Conservation (phyloP, 495 filamentous ascomycete species). For the Acidiella bohemica region DNA sequence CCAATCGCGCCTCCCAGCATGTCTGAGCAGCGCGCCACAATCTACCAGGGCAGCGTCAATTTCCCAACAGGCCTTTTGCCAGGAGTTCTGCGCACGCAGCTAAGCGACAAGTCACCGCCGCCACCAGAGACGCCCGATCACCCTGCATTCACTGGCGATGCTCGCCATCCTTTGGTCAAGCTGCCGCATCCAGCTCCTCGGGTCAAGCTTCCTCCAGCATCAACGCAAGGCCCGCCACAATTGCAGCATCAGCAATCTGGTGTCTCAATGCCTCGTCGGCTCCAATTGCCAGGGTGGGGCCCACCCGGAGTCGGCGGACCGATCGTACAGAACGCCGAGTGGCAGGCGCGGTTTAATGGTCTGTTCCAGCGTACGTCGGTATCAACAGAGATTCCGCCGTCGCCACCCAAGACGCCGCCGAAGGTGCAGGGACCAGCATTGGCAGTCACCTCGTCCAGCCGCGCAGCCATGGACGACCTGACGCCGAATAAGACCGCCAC, state of each 20-base stretch:
- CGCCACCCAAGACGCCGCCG: constrained; percentile 14
- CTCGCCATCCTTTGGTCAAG: constrained; percentile 24
- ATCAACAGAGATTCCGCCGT: constrained; percentile 18
- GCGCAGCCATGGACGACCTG: constrained; percentile 17
- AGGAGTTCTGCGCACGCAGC: neutral
- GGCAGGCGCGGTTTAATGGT: constrained; percentile 21
- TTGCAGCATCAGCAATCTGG: constrained; percentile 2
- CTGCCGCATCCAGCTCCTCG: constrained; percentile 24
- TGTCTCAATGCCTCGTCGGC: constrained; percentile 6
- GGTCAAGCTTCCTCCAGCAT: constrained; percentile 27
- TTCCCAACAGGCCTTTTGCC: constrained; percentile 6
- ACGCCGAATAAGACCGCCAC: constrained; percentile 16
- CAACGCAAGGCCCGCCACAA: constrained; percentile 2
- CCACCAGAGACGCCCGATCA: constrained; percentile 27
- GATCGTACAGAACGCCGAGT: constrained; percentile 11
- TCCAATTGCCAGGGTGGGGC: neutral
- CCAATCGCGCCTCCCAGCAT: constrained; percentile 6
- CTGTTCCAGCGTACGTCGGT: constrained; percentile 16
- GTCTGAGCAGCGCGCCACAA: neutral
- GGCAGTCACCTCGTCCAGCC: constrained; percentile 11
- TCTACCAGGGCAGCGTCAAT: constrained; percentile 9
- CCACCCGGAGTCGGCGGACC: constrained; percentile 13
- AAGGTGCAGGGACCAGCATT: constrained; percentile 13
- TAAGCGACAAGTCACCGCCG: constrained; percentile 17
- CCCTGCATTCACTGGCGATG: constrained; percentile 23